Evolutionary conservation across 2,329 filamentous ascomycete species (phyloP), one percentile per base, ranked within the genome.

Genomic region (Niveomyces coronatus): DNA sequence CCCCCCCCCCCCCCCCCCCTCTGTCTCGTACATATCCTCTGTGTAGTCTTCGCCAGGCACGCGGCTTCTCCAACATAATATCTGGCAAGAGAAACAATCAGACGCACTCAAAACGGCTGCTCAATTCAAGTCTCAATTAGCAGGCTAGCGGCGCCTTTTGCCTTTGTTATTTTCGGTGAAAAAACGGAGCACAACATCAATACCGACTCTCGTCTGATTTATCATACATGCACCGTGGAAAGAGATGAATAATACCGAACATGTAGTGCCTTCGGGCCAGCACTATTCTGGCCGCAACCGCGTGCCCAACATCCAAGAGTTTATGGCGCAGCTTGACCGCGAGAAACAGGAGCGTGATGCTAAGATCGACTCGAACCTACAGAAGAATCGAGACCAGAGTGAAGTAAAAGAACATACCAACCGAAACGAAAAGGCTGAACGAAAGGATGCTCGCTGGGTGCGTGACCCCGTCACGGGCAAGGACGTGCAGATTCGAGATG

Each of bases 391-490:
- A 24, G 42, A 53, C 32, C 43, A 50, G 17, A 56, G 47, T 41
- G 60, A 66, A 24, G 58, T 62, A 13, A 52, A 58, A 27, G 62
- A 66, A 10, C 68, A 77, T 43, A 56, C 61, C 20, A 56, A 61
- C 35, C 44, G 45, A 11, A 52, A 63, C 1, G 46, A 53, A 8
- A 49, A 54, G 27, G 52, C 47, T 28, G 62, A 60, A 35, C 62
- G 48, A 31, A 61, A 62, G 34, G 56, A 65, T 40, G 79, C 87
- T 24, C 86, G 85, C 14, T 64, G 58, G 7, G 88, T 94, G 31
- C 86, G 83, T 1, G 89, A 96, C 55, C 89, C 89, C 0, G 85
- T 85, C 0, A 95, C 89, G 0, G 87, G 87, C 15, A 82, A 78
- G 36, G 72, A 94, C 46, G 83, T 95, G 15, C 74, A 83, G 45